phyloP scores from a whole-genome alignment of 768 basidiomycete genomes.

The Phylloporus rhodoxanthus region DNA sequence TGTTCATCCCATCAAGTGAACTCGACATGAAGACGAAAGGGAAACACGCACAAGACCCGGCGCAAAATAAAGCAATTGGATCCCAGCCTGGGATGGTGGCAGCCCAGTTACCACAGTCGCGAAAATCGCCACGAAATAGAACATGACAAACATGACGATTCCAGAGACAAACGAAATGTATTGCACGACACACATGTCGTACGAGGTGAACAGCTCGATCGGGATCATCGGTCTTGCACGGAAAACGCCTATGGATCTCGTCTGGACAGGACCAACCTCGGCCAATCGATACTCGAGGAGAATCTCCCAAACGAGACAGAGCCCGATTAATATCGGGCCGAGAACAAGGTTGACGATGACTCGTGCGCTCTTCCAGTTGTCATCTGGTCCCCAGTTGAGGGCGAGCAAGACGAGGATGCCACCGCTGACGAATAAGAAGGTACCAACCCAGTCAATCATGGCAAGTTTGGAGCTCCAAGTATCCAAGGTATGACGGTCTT shows the following conservation, averaged over 20 bases:
- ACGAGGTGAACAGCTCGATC: conserved; percentile 38
- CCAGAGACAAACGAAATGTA: conserved; percentile 38
- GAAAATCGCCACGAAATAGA: conserved; percentile 52
- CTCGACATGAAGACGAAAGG: no score
- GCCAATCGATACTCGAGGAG: conserved; percentile 28
- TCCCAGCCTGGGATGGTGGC: conserved; percentile 36
- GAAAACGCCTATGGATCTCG: conserved; percentile 14
- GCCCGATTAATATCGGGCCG: conserved; percentile 37
- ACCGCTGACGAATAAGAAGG: conserved; percentile 37
- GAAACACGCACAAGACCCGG: conserved; percentile 39
- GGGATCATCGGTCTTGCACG: conserved; percentile 42
- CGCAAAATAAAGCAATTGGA: conserved; percentile 47
- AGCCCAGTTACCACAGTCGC: conserved; percentile 41
- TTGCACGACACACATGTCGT: conserved; percentile 37
- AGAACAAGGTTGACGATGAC: conserved; percentile 46
- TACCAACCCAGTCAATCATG: conserved; percentile 45
- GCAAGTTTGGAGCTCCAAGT: conserved; percentile 27
- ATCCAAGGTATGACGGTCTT: background rate
- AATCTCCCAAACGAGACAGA: conserved; percentile 41
- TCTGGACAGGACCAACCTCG: background rate
- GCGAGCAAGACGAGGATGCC: conserved; percentile 46
- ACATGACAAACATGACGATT: conserved; percentile 47
- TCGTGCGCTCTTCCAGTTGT: conserved; percentile 36
- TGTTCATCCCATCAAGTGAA: conserved; percentile 10
- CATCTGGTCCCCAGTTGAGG: conserved; percentile 45